A percentile compares a stretch with the other conserved stretches of the same genome.
These are phyloP conservation scores for Dictyostelium intermedium DNA, from an alignment of 78 protist species.

Conservation along the genomic window DNA sequence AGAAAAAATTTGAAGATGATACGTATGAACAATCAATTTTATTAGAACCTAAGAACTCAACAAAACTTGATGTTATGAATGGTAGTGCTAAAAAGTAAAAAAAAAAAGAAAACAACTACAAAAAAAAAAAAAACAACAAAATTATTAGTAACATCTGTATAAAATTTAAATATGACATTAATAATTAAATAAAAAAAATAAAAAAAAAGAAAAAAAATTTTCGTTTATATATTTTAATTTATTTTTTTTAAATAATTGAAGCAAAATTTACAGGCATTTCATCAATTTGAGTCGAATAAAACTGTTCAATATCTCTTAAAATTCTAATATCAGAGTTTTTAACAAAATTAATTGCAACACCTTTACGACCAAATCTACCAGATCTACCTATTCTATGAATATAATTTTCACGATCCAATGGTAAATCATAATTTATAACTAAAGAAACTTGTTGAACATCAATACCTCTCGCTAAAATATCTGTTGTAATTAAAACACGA, in stretches of 20 bases:
- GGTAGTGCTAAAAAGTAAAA: not conserved
- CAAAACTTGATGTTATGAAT: not conserved
- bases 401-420: constrained; percentile 81
- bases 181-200: not conserved
- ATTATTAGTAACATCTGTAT: not conserved
- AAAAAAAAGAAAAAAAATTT: not conserved
- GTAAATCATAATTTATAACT: constrained; percentile 97
- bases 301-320: constrained; percentile 89
- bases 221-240: not conserved
- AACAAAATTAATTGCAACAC: constrained; percentile 94
- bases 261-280: constrained; percentile 58
- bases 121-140: not conserved
- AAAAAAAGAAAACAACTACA: not conserved
- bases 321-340: constrained; percentile 74
- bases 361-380: constrained; percentile 96
- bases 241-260: not conserved
- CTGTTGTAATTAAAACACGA: constrained; percentile 97
- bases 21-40: constrained; percentile 21
- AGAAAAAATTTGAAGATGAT: constrained; percentile 25
- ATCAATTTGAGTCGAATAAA: constrained; percentile 88
- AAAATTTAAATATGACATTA: no score
- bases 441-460: constrained; percentile 94
- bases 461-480: constrained; percentile 96
- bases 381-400: constrained; percentile 92
- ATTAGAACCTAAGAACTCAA: constrained; percentile 32